phyloP scores from a whole-genome alignment of 73 alveolate species.

The Blepharisma japonicum region DNA sequence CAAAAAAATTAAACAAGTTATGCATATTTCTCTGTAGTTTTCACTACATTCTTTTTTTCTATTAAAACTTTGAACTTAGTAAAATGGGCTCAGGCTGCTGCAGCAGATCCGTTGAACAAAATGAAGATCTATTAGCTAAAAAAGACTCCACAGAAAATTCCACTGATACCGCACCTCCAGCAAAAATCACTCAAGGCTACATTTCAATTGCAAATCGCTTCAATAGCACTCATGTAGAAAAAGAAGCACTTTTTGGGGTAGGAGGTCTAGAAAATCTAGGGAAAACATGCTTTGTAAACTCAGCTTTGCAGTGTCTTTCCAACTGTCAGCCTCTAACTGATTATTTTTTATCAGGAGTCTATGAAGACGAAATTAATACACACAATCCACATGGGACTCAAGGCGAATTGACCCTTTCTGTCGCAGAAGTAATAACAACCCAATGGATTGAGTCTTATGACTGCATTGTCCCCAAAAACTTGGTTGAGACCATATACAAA shows the following conservation, averaged over 20 bases:
- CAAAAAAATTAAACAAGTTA: too few species aligned
- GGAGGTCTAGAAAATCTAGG: conserved; percentile 90
- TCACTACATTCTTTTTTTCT: too few species aligned
- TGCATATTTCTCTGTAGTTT: too few species aligned
- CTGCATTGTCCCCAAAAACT: conserved; percentile 58
- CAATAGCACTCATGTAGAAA: too few species aligned
- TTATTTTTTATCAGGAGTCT: conserved; percentile 61
- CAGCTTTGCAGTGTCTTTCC: conserved; percentile 89
- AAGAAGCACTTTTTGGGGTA: conserved; percentile 43
- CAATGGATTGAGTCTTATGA: conserved; percentile 63
- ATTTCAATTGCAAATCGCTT: background rate
- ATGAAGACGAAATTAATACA: conserved; percentile 49
- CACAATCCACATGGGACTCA: conserved; percentile 68
- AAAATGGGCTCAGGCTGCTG: conserved; percentile 9
- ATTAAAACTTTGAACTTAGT: too few species aligned
- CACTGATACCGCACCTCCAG: background rate
- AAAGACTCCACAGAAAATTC: background rate
- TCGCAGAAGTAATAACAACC: conserved; percentile 59
- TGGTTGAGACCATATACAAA: conserved; percentile 40
- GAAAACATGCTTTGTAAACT: conserved; percentile 89
- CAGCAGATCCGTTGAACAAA: background rate
- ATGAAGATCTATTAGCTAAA: background rate
- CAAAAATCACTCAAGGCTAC: background rate
- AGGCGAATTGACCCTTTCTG: conserved; percentile 61
- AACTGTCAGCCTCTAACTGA: conserved; percentile 85